Conservation (phyloP, 1,284 basidiomycete species). For the Schizopora paradoxa region DNA sequence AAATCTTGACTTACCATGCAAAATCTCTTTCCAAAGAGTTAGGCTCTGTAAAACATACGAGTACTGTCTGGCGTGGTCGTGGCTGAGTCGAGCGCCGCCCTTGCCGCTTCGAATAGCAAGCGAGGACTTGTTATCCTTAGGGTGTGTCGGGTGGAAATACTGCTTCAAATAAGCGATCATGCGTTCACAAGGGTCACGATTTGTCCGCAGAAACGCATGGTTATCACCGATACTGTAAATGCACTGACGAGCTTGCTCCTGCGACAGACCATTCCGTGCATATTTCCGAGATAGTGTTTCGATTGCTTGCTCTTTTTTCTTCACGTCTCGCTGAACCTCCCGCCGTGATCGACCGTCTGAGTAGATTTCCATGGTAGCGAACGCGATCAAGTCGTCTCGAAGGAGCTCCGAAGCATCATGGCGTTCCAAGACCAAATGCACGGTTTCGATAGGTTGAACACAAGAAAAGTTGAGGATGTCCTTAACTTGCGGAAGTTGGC, state of each 20-base stretch:
- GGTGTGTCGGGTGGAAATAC: constrained; percentile 66
- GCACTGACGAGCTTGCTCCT: constrained; percentile 67
- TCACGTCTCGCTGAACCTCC: constrained; percentile 75
- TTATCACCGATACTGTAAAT: constrained; percentile 82
- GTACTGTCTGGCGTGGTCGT: constrained; percentile 78
- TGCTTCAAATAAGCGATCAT: constrained; percentile 73
- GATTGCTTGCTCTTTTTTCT: constrained; percentile 73
- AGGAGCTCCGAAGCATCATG: constrained; percentile 60
- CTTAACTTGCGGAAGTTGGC: constrained; percentile 69
- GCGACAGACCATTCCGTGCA: constrained; percentile 46
- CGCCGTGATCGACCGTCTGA: constrained; percentile 63
- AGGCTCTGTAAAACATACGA: constrained; percentile 77
- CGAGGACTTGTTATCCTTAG: constrained; percentile 54
- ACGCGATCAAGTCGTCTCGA: constrained; percentile 63
- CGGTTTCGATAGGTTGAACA: constrained; percentile 67
- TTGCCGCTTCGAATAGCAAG: constrained; percentile 73
- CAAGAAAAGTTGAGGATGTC: constrained; percentile 72
- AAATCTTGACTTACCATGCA: constrained; percentile 51
- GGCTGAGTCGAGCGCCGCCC: constrained; percentile 70
- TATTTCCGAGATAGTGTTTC: constrained; percentile 64
- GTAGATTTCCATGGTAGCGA: constrained; percentile 75
- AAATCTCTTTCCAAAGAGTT: constrained; percentile 76
- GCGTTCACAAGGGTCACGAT: constrained; percentile 77
- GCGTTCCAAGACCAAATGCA: constrained; percentile 56
- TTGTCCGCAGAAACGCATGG: constrained; percentile 74